phyloP scores from a whole-genome alignment of 371 early-diverging fungal species.

The Mortierella sp. region DNA sequence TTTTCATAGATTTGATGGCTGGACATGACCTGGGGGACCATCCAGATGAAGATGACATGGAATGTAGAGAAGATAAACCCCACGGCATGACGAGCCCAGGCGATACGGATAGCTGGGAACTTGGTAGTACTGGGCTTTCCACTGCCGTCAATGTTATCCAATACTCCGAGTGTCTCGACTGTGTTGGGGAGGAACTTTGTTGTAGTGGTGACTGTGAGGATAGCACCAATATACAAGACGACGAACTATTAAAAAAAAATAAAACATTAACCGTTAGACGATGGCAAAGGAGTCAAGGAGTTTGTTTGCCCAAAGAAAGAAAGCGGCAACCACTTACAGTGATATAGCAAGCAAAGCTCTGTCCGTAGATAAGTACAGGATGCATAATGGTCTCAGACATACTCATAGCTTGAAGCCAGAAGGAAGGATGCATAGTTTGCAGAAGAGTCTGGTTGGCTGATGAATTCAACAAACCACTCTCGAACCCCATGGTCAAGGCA shows the following conservation, averaged over 20 bases:
- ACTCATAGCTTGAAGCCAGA: constrained; percentile 48
- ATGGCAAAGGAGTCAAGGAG: background rate
- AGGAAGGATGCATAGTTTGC: constrained; percentile 34
- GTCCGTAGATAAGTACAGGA: constrained; percentile 53
- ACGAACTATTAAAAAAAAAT: constrained; percentile 33
- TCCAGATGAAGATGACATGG: constrained; percentile 54
- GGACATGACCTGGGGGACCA: constrained; percentile 50
- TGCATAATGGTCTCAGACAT: constrained; percentile 40
- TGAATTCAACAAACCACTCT: constrained; percentile 34
- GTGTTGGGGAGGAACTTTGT: constrained; percentile 54
- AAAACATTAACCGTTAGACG: background rate
- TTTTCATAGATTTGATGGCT: constrained; percentile 45
- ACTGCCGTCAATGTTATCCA: constrained; percentile 24
- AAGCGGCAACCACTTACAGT: constrained; percentile 25
- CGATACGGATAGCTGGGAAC: constrained; percentile 54
- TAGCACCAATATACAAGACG: constrained; percentile 51
- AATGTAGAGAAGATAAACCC: constrained; percentile 37
- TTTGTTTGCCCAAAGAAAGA: background rate
- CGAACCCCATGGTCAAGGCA: constrained; percentile 28
- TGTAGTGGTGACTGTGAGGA: constrained; percentile 49
- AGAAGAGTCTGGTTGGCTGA: constrained; percentile 50
- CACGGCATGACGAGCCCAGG: constrained; percentile 33
- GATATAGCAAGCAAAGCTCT: constrained; percentile 54
- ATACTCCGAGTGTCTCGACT: constrained; percentile 50
- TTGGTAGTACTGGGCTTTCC: constrained; percentile 13